Percentiles rank a stretch among this genome's conserved stretches.
These are phyloP conservation scores for Cystobasidium ongulense DNA, from an alignment of 768 basidiomycete genomes.

Conservation along the genomic window DNA sequence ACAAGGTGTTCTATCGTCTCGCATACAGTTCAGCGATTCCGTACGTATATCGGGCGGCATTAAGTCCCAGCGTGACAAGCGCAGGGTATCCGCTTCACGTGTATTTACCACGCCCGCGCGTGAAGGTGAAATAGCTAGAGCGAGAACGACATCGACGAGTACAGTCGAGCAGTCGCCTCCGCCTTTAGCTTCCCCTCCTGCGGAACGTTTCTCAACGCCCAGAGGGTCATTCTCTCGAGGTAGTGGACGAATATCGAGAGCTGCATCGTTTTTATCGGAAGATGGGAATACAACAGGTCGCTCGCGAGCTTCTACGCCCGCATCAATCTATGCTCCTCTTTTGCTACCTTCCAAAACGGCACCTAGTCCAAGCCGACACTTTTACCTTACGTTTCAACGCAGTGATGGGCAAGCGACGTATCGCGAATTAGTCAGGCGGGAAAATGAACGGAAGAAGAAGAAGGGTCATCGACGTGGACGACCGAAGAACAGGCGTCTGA, in stretches of 20 bases:
- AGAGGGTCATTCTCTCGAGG: neutral
- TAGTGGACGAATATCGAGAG: neutral
- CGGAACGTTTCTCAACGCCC: neutral
- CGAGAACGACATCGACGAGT: neutral
- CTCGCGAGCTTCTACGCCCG: constrained; percentile 19
- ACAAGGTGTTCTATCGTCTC: neutral
- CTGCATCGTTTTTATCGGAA: constrained; percentile 10
- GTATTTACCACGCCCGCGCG: neutral
- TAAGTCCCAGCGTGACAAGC: neutral
- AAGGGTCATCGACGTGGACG: neutral
- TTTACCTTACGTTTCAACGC: constrained; percentile 21
- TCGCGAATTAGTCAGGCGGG: neutral
- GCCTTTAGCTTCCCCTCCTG: neutral
- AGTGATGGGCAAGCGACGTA: neutral
- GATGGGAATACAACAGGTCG: neutral
- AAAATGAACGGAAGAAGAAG: neutral
- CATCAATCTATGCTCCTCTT: constrained; percentile 22
- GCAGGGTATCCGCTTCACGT: neutral
- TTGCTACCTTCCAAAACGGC: constrained; percentile 15
- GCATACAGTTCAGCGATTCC: constrained; percentile 11
- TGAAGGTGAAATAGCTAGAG: neutral
- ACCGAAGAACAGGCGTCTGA: neutral
- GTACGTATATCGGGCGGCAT: neutral
- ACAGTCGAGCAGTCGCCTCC: neutral
- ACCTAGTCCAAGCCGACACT: constrained; percentile 4